Percentiles rank a stretch among this genome's conserved stretches.
These are phyloP conservation scores for Talinum fruticosum DNA, from an alignment of 148 eudicot genomes.

Conservation along the genomic window DNA sequence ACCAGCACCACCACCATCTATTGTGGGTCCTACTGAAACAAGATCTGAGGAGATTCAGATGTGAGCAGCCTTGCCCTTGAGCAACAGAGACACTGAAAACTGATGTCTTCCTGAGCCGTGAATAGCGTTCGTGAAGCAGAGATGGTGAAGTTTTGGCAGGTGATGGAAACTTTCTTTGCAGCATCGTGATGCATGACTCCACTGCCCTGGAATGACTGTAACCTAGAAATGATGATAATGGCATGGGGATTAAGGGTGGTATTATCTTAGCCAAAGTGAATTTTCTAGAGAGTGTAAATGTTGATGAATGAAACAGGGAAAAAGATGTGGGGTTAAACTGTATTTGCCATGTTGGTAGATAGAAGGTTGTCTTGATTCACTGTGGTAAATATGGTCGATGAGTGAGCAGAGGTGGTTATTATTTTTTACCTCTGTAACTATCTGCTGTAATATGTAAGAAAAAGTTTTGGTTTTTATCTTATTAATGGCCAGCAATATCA, in stretches of 20 bases:
- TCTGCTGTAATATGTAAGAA: conserved; percentile 23
- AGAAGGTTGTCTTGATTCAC: background rate
- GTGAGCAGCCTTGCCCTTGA: background rate
- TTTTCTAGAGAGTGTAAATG: conserved; percentile 11
- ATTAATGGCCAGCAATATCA: background rate
- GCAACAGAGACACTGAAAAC: conserved; percentile 6
- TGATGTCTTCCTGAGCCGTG: conserved; percentile 33
- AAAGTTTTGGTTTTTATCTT: background rate
- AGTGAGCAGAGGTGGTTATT: conserved; percentile 11
- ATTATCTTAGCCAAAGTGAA: background rate
- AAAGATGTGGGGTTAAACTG: background rate
- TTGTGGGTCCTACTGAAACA: background rate
- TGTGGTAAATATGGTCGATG: conserved; percentile 9
- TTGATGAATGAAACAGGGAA: background rate
- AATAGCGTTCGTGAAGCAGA: conserved; percentile 25
- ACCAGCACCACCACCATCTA: background rate
- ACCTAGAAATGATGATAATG: background rate
- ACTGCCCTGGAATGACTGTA: background rate
- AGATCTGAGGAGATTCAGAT: background rate
- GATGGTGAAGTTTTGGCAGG: background rate
- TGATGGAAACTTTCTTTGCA: background rate
- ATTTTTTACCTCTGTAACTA: conserved; percentile 17
- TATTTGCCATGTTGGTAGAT: background rate
- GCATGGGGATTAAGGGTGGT: background rate
- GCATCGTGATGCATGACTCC: background rate